Evolutionary conservation across 768 basidiomycete species (phyloP), one percentile per base, ranked within the genome.

Genomic region (Kondoa malvinella): DNA sequence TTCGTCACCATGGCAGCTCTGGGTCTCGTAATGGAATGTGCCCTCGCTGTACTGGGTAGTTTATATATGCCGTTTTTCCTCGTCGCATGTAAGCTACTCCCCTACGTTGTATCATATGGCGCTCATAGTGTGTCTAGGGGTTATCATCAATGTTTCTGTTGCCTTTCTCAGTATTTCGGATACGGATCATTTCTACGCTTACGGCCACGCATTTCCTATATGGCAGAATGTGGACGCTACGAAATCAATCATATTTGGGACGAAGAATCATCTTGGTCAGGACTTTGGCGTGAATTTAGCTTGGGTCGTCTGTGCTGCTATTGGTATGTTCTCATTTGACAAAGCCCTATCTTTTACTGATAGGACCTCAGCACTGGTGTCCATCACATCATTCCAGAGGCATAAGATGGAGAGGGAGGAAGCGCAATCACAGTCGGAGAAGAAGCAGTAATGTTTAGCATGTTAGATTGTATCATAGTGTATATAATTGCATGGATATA

Each of bases 1-100:
- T 77, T 70, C 64, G 67, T 73, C 31, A 73, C 73, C 12, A 74
- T 74, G 73, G 64, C 70, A 25, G 74, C 72, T 0, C 62, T 76
- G 25, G 76, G 76, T 0, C 71, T 74, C 34, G 73, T 76, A 1
- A 76, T 77, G 76, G 75, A 77, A 69, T 71, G 74, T 15, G 66
- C 74, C 56, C 72, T 77, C 14, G 61, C 75, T 2, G 65, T 76
- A 66, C 63, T 75, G 21, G 77, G 77, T 2, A 71, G 69, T 3
- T 71, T 73, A 1, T 76, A 73, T 66, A 77, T 77, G 67, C 75
- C 76, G 2, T 77, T 77, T 70, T 78, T 78, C 73, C 68, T 77
- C 30, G 40, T 76, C 16, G 72, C 70, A 65, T 40, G 72, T 73
- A 57, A 27, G 34, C 50, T 40, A 67, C 40, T 67, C 66, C 12